These are phyloP conservation scores for Fusarium agapanthi DNA, from an alignment of 2,329 filamentous ascomycete genomes.

Conservation along the genomic window DNA sequence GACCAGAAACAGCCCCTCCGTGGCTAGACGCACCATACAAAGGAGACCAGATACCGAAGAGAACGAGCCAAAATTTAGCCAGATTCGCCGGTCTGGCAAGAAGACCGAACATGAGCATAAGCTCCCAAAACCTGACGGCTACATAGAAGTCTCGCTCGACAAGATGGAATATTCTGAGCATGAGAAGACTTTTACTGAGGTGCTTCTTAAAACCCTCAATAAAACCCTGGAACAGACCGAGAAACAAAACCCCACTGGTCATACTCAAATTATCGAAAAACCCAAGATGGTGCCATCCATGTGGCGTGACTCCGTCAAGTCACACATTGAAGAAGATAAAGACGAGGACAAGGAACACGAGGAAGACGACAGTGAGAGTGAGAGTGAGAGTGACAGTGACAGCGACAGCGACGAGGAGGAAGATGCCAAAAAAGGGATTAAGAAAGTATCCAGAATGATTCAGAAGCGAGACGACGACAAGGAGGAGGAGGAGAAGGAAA, in stretches of 20 bases:
- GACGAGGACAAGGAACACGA: neutral
- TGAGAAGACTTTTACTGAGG: neutral
- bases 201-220: neutral
- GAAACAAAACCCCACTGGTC: neutral
- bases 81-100: neutral
- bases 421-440: neutral
- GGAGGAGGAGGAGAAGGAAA: neutral
- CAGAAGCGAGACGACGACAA: neutral
- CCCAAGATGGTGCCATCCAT: neutral
- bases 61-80: neutral
- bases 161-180: neutral
- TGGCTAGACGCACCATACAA: neutral
- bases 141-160: neutral
- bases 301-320: neutral
- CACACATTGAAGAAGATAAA: neutral
- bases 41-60: neutral
- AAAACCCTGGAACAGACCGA: neutral
- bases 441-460: neutral
- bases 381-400: neutral
- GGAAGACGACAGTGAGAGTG: neutral
- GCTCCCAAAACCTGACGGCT: neutral
- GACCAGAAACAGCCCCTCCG: neutral
- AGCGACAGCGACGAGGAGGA: neutral
- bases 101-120: neutral
- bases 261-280: neutral